Percentiles rank a stretch among this genome's conserved stretches.
Evolutionary conservation across 495 filamentous ascomycete genomes (phyloP).

Genomic region (Aspergillus ostianus): DNA sequence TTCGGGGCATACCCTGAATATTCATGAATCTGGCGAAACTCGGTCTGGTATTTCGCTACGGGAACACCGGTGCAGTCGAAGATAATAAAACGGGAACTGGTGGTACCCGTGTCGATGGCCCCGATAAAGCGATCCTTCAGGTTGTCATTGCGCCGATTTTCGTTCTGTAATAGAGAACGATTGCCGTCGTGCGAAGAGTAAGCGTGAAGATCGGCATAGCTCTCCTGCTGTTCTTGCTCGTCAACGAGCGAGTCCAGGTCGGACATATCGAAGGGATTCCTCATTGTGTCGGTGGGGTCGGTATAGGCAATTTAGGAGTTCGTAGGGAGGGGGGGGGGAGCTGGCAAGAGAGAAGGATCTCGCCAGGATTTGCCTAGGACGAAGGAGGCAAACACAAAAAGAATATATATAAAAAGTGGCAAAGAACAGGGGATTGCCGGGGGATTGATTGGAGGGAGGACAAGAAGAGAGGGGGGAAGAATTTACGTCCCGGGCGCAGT

Average conservation of each 20-base stretch:
- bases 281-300: conserved; percentile 25
- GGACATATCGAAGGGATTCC: conserved; percentile 42
- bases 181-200: conserved; percentile 38
- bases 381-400: no score
- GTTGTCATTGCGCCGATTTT: conserved; percentile 31
- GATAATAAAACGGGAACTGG: conserved; percentile 88
- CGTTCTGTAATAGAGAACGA: conserved; percentile 44
- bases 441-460: conserved; percentile 14
- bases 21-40: conserved; percentile 87
- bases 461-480: conserved; percentile 6
- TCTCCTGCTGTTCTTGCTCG: conserved; percentile 25
- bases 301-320: conserved; percentile 2
- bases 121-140: conserved; percentile 57
- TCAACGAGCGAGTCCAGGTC: conserved; percentile 35
- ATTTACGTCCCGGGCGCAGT: conserved; percentile 21
- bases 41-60: conserved; percentile 83
- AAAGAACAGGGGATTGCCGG: conserved; percentile 4
- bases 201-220: conserved; percentile 26
- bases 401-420: conserved; percentile 13
- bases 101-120: conserved; percentile 90
- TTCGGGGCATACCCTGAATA: conserved; percentile 71
- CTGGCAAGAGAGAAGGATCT: neutral
- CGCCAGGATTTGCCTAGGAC: neutral
- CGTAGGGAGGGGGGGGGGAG: neutral
- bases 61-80: conserved; percentile 80